phyloP scores from a whole-genome alignment of 192 early-diverging fungal genomes.

The Backusella mclennaniae region DNA sequence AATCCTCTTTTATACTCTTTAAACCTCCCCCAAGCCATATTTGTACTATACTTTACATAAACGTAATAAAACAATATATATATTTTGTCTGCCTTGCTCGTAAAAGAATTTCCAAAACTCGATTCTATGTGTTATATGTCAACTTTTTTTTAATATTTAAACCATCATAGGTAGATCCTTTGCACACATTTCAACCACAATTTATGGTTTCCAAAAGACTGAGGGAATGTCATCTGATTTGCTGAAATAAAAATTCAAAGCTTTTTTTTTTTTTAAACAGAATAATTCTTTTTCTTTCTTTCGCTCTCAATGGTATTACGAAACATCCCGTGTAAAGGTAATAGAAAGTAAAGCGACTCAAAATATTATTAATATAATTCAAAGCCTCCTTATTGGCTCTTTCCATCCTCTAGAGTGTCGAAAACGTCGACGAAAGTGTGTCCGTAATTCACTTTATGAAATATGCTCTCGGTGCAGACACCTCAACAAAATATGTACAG shows the following conservation, averaged over 20 bases:
- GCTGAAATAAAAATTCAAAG: not conserved
- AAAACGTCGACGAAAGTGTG: not conserved
- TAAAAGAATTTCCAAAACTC: too few species aligned
- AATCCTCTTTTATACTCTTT: too few species aligned
- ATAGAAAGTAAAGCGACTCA: not conserved
- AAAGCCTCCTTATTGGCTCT: not conserved
- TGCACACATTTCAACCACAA: too few species aligned
- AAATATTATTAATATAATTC: not conserved
- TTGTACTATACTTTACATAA: too few species aligned
- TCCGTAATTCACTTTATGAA: not conserved
- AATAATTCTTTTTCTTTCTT: not conserved
- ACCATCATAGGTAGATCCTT: too few species aligned
- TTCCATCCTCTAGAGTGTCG: not conserved
- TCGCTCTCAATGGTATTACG: not conserved
- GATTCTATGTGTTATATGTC: too few species aligned
- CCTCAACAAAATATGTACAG: not conserved
- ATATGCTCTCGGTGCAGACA: not conserved
- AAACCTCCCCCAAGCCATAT: too few species aligned
- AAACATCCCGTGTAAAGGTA: not conserved
- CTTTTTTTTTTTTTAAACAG: too few species aligned
- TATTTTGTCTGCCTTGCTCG: too few species aligned
- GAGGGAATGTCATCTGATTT: not conserved
- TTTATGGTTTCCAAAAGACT: not conserved
- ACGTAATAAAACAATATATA: not conserved
- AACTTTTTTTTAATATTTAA: too few species aligned